These are phyloP conservation scores for Xylaria cubensis DNA, from an alignment of 495 filamentous ascomycete genomes.

Conservation along the genomic window DNA sequence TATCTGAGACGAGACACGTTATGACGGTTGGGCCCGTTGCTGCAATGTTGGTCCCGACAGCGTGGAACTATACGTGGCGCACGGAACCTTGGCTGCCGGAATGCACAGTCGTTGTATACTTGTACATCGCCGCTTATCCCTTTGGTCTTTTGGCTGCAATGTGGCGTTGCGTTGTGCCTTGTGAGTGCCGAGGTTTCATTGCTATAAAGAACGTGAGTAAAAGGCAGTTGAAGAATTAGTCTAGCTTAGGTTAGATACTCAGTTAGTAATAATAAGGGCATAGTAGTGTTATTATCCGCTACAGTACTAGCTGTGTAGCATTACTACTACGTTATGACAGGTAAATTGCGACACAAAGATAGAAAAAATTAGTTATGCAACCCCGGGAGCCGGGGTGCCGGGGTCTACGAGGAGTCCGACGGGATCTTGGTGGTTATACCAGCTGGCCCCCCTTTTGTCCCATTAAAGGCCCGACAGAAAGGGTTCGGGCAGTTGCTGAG, in stretches of 20 bases:
- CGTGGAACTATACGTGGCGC: slow-evolving; percentile 4
- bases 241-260: background rate
- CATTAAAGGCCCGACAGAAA: background rate
- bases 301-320: background rate
- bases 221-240: background rate
- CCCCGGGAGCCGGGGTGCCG: slow-evolving; percentile 22
- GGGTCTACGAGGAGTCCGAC: slow-evolving; percentile 28
- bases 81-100: background rate
- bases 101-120: too few species aligned
- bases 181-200: background rate
- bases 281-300: background rate
- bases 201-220: background rate
- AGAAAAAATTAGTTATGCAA: slow-evolving; percentile 12
- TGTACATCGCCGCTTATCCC: background rate
- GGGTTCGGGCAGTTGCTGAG: background rate
- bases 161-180: background rate
- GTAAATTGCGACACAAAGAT: background rate
- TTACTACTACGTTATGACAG: background rate
- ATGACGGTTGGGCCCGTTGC: slow-evolving; percentile 10
- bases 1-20: background rate
- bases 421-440: slow-evolving; percentile 10
- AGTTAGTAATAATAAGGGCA: background rate
- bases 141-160: background rate
- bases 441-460: background rate
- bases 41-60: slow-evolving; percentile 21